phyloP scores from a whole-genome alignment of 1,284 basidiomycete species.

The Cutaneotrichosporon cavernicola region DNA sequence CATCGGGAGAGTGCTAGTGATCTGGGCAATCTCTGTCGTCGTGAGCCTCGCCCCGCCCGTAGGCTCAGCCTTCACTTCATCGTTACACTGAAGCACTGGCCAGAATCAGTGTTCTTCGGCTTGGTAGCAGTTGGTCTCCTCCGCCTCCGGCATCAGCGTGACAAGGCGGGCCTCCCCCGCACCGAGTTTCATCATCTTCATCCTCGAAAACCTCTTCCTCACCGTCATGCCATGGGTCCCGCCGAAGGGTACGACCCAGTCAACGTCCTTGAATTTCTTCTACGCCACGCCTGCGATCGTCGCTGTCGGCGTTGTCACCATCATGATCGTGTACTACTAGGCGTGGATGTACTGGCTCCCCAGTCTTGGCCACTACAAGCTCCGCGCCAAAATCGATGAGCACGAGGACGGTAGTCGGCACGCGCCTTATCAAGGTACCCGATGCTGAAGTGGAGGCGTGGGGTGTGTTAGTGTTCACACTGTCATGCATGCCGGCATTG shows the following conservation, averaged over 20 bases:
- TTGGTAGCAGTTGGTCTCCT: constrained; percentile 55
- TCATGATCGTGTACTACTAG: constrained; percentile 51
- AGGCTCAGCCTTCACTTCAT: constrained; percentile 60
- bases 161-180: constrained; percentile 47
- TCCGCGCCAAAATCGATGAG: constrained; percentile 44
- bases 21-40: constrained; percentile 58
- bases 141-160: constrained; percentile 53
- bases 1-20: constrained; percentile 55
- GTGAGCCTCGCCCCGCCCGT: constrained; percentile 60
- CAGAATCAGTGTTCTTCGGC: constrained; percentile 54
- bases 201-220: constrained; percentile 55
- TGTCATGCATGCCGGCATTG: too few relatives aligned
- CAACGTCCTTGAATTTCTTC: constrained; percentile 48
- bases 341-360: constrained; percentile 51
- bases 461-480: too few relatives aligned
- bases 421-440: constrained; percentile 26
- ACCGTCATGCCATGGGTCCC: constrained; percentile 58
- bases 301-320: constrained; percentile 34
- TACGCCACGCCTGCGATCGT: constrained; percentile 48
- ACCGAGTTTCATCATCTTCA: constrained; percentile 53
- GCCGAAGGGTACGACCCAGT: constrained; percentile 39
- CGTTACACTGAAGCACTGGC: constrained; percentile 54
- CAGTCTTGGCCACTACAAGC: constrained; percentile 42
- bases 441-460: constrained; percentile 25
- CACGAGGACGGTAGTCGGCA: constrained; percentile 41